phyloP scores from a whole-genome alignment of 768 basidiomycete species.

The Phanerochaete carnosa region DNA sequence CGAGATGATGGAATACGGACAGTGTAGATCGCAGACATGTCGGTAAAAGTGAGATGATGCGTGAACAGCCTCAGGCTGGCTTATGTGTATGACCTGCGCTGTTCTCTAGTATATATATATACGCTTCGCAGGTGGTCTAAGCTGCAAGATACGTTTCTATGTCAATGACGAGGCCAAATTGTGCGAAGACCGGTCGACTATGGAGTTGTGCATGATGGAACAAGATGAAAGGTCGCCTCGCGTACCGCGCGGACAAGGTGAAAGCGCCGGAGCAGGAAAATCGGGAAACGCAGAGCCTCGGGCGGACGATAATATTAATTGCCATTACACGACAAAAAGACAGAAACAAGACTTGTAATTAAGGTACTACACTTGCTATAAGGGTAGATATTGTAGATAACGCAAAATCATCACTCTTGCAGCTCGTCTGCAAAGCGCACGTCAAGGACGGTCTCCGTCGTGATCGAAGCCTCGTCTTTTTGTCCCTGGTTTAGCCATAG shows the following conservation, averaged over 20 bases:
- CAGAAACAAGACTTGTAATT: too few species aligned
- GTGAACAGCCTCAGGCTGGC: too few species aligned
- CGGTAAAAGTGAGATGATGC: not conserved
- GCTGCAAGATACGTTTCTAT: not conserved
- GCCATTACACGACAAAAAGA: too few species aligned
- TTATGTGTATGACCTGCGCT: not conserved
- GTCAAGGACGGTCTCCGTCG: slow-evolving; percentile 30
- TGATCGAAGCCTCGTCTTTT: slow-evolving; percentile 19
- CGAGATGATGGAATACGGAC: not conserved
- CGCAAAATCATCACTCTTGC: too few species aligned
- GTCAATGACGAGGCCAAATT: not conserved
- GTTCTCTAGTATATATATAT: not conserved
- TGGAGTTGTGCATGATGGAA: not conserved
- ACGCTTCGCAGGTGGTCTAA: not conserved
- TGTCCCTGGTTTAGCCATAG: slow-evolving; percentile 41
- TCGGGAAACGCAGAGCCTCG: not conserved
- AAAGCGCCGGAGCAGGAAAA: not conserved
- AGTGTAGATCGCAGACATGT: not conserved
- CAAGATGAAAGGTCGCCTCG: not conserved
- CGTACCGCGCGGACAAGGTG: not conserved
- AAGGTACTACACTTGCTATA: too few species aligned
- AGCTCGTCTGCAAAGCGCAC: slow-evolving; percentile 38
- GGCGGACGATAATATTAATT: too few species aligned
- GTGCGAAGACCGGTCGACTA: not conserved
- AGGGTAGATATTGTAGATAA: too few species aligned